phyloP scores from a whole-genome alignment of 192 early-diverging fungal species.

The Linnemannia zychae region DNA sequence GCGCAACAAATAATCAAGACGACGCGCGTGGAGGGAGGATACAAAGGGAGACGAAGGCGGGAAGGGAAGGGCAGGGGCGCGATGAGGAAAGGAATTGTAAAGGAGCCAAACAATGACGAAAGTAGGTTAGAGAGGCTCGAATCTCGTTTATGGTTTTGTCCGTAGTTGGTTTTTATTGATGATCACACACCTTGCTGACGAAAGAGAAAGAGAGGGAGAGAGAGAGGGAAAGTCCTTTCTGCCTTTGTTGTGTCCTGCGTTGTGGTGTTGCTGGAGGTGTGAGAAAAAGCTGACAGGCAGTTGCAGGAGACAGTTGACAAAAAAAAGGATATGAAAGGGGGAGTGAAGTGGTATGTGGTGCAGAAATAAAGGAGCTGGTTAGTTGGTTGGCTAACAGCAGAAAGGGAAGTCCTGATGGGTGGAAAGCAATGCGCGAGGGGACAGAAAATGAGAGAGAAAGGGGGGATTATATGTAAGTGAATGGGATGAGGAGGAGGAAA shows the following conservation, averaged over 20 bases:
- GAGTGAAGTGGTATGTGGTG: not conserved
- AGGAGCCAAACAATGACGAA: not conserved
- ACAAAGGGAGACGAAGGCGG: not conserved
- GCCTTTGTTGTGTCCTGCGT: not conserved
- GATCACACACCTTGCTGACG: not conserved
- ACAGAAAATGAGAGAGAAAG: not conserved
- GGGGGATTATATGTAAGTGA: not conserved
- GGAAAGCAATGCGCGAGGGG: not conserved
- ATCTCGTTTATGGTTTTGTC: not conserved
- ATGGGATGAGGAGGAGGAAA: not conserved
- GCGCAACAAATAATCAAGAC: not conserved
- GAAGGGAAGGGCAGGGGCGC: not conserved
- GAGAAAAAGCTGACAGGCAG: not conserved
- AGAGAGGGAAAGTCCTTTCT: too few species aligned
- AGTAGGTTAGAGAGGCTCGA: not conserved
- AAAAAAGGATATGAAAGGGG: conserved; percentile 5
- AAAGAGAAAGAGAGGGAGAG: not conserved
- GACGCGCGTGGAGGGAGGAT: not conserved
- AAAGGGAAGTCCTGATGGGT: conserved; percentile 7
- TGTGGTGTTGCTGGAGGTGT: not conserved
- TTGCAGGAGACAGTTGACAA: not conserved
- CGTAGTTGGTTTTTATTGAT: not conserved
- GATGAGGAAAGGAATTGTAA: not conserved
- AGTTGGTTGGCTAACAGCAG: not conserved
- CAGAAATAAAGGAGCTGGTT: too few species aligned